Evolutionary conservation across 164 flowering plant genomes (phyloP).

Genomic region (Tetrastigma voinierianum): DNA sequence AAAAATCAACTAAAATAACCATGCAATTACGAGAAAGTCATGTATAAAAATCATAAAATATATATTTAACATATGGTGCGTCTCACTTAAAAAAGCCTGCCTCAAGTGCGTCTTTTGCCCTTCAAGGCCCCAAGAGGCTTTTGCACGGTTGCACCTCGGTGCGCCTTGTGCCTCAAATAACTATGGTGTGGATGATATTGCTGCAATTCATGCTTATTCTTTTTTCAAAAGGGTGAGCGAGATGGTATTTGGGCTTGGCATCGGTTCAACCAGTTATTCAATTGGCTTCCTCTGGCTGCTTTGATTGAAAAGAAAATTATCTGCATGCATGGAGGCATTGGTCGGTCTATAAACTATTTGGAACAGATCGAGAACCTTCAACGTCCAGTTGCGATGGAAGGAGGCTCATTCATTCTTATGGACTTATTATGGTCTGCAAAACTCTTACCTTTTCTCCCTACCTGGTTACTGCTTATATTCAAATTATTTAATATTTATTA

Average conservation of each 20-base stretch:
- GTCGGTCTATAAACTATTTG: constrained; percentile 95
- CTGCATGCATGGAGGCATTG: constrained; percentile 99
- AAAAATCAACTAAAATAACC: too few relatives aligned
- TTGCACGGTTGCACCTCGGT: too few relatives aligned
- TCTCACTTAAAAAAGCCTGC: too few relatives aligned
- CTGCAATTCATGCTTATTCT: too few relatives aligned
- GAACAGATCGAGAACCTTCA: constrained; percentile 94
- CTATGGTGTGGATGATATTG: too few relatives aligned
- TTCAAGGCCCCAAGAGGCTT: too few relatives aligned
- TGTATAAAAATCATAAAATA: too few relatives aligned
- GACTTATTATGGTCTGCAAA: constrained; percentile 83
- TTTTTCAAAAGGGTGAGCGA: constrained; percentile 82
- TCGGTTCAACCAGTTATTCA: constrained; percentile 86
- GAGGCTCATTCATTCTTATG: constrained; percentile 98
- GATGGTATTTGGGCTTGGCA: constrained; percentile 99
- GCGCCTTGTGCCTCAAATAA: too few relatives aligned
- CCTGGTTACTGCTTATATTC: constrained; percentile 1
- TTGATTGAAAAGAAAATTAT: constrained; percentile 96
- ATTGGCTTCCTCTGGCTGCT: constrained; percentile 99
- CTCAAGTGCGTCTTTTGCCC: too few relatives aligned
- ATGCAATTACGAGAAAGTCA: too few relatives aligned
- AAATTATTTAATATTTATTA: not conserved
- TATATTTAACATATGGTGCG: too few relatives aligned
- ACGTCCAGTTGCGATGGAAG: constrained; percentile 98
- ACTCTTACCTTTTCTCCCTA: constrained; percentile 7